Evolutionary conservation across 108 stramenopile genomes (phyloP).

Genomic region (Skeletonema grethae): DNA sequence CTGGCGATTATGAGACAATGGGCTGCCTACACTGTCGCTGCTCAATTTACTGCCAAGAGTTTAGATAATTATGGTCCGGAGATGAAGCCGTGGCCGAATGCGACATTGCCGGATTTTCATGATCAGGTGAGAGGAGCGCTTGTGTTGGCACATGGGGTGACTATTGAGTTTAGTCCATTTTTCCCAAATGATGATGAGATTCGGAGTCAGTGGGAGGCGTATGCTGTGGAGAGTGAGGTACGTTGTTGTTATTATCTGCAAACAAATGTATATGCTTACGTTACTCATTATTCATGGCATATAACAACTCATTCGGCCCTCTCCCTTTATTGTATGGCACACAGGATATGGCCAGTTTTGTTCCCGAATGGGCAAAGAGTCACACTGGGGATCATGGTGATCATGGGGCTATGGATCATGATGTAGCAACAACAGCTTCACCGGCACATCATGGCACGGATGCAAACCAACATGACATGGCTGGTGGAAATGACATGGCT

Average conservation of each 20-base stretch:
- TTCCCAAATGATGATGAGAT: conserved; percentile 1
- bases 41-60: conserved; percentile 1
- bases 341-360: neutral
- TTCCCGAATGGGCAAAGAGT: conserved; percentile 3
- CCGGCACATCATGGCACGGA: too few relatives aligned
- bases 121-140: conserved; percentile 1
- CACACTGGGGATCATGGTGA: neutral
- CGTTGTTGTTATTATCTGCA: neutral
- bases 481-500: neutral
- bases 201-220: conserved; percentile 11
- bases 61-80: conserved; percentile 10
- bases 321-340: neutral
- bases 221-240: conserved; percentile 15
- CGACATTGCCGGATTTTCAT: conserved; percentile 12
- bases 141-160: conserved; percentile 2
- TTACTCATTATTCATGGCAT: too few relatives aligned
- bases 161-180: conserved; percentile 11
- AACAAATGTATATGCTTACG: too few relatives aligned
- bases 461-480: neutral
- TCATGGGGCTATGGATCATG: neutral
- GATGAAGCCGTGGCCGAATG: conserved; percentile 3
- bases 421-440: neutral
- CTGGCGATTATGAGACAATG: conserved; percentile 7
- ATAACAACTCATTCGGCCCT: too few relatives aligned
- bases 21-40: conserved; percentile 5